Evolutionary conservation across 192 early-diverging fungal species (phyloP), one percentile per base, ranked within the genome.

Genomic region (Mortierella claussenii): DNA sequence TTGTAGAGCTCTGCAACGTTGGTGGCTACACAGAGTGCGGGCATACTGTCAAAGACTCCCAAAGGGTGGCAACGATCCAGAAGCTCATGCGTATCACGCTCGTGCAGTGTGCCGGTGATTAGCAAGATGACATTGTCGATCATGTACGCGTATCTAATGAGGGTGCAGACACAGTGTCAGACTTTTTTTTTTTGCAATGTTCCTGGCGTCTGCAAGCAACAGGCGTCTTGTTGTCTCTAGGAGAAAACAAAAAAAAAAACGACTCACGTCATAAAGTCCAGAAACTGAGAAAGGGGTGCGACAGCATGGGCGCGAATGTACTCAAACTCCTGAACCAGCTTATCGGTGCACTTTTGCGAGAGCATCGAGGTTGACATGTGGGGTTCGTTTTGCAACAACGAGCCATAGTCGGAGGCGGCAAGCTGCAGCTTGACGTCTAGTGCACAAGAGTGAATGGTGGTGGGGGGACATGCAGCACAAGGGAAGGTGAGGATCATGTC

Each of bases 51-150:
- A 85, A 99, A 99, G 68, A 95, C 88, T 31, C 98, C 98, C 30
- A 99, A 84, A 24, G 98, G 98, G 79, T 99, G 98, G 78, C 98
- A 99, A 59, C 94, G 89, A 47, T 98, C 96, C 54, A 99, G 78
- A 46, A 99, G 81, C 74, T 99, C 97, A 79, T 95, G 93, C 33
- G 97, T 97, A 83, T 99, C 97, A 58, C 97, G 90, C 78, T 98
- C 94, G 69, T 99, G 97, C 12, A 99, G 85, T 15, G 98, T 99
- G 13, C 98, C 98, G 2, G 96, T 98, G 62, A 99, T 97, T 37
- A 99, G 81, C 58, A 99, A 83, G 60, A 99, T 96, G 51, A 97
- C 94, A 83, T 99, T 99, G 82, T 99, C 98, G 69, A 99, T 99
- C 98, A 99, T 99, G 79, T 98, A 99, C 20, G 91, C 90, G 79